These are phyloP conservation scores for Besnoitia besnoiti DNA, from an alignment of 169 alveolate genomes.

Conservation along the genomic window DNA sequence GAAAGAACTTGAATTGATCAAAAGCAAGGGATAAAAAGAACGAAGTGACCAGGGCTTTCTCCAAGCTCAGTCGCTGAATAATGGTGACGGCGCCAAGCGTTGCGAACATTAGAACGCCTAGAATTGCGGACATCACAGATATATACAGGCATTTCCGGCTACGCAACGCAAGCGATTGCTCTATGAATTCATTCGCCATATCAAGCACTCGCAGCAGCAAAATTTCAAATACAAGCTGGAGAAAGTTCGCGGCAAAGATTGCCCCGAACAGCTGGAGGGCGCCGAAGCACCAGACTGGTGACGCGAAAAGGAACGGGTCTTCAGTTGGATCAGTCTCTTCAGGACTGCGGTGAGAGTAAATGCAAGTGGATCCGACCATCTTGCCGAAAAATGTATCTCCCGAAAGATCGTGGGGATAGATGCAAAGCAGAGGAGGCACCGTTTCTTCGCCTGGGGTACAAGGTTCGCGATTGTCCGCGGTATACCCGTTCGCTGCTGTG, in stretches of 20 bases:
- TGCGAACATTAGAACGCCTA: background rate
- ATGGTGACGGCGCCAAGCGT: background rate
- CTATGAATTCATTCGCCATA: conserved; percentile 18
- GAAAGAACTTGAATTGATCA: conserved; percentile 20
- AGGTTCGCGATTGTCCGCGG: background rate
- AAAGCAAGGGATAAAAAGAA: background rate
- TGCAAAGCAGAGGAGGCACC: conserved; percentile 63
- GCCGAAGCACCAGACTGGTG: conserved; percentile 61
- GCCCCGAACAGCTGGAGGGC: conserved; percentile 54
- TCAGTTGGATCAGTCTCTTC: background rate
- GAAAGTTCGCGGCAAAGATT: conserved; percentile 65
- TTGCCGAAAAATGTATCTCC: background rate
- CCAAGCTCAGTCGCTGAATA: background rate
- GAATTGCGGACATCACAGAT: background rate
- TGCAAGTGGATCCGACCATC: conserved; percentile 5
- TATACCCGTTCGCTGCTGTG: conserved; percentile 3
- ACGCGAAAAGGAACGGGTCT: background rate
- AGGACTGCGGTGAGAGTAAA: background rate
- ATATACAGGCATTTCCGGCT: conserved; percentile 28
- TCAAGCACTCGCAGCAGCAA: conserved; percentile 68
- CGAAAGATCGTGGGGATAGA: conserved; percentile 59
- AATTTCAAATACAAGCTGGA: conserved; percentile 71
- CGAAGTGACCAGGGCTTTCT: background rate
- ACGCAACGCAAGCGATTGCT: conserved; percentile 3
- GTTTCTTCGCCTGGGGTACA: conserved; percentile 23